Evolutionary conservation across 1,139 yeast genomes (phyloP), one percentile per base, ranked within the genome.

Genomic region (Kurtzmaniella quercitrusa): DNA sequence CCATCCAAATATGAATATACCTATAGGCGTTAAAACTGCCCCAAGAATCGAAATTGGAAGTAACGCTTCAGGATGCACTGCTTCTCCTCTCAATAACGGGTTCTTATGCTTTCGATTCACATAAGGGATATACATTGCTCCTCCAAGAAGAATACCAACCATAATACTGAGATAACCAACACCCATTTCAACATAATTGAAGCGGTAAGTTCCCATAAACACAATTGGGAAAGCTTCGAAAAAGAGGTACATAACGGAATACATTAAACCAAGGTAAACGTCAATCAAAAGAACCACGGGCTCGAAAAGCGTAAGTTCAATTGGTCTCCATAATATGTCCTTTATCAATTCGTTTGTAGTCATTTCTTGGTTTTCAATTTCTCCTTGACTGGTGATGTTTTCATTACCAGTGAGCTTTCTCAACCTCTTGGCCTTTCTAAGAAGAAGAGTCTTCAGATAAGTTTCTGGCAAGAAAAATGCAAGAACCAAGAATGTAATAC

Each of bases 181-280:
- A 21, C 85, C 85, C 55, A 65, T 55, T 43, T 75, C 74, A 16
- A 80, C 64, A 37, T 66, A 51, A 14, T 79, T 73, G 58, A 81
- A 81, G 41, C 66, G 56, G 50, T 75, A 66, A 29, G 66, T 55
- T 3, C 65, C 75, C 9, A 51, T 44, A 49, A 74, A 80, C 1
- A 78, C 79, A 41, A 80, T 67, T 9, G 87, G 86, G 58, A 77
- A 75, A 1, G 81, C 82, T 57, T 81, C 86, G 52, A 81, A 78
- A 70, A 77, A 81, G 41, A 80, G 62, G 54, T 79, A 81, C 56
- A 77, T 57, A 29, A 77, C 60, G 24, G 82, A 72, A 58, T 81
- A 81, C 15, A 75, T 67, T 53, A 81, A 60, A 2, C 82, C 73
- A 50, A 76, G 62, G 57, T 81, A 80, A 17, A 75, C 25, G 52